A percentile compares a stretch with the other conserved stretches of the same genome.
phyloP scores from a whole-genome alignment of 2,329 filamentous ascomycete genomes.

The Colletotrichum sp. region DNA sequence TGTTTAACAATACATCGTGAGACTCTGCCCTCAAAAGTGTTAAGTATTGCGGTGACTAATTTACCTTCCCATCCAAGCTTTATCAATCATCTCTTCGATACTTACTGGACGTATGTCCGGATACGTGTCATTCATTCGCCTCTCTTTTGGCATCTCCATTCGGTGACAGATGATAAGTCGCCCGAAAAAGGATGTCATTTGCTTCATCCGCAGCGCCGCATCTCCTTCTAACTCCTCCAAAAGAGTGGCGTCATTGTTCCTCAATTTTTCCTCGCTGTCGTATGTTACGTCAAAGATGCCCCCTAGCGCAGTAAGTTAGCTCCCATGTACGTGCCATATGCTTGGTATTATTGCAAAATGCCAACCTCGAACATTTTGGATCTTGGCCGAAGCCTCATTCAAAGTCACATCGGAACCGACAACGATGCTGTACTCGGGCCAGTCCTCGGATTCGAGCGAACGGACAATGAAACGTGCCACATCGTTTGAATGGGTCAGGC shows the following conservation, averaged over 20 bases:
- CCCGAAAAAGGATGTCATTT: not conserved
- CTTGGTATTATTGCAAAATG: not conserved
- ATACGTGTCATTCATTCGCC: not conserved
- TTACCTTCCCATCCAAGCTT: not conserved
- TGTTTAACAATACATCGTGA: accelerated
- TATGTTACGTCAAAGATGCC: not conserved
- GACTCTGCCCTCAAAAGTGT: accelerated
- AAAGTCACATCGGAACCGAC: slow-evolving; percentile 46
- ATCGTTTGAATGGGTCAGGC: slow-evolving; percentile 54
- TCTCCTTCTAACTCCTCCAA: not conserved
- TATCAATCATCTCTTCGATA: not conserved
- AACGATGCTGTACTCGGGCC: slow-evolving; percentile 41
- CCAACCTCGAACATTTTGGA: not conserved
- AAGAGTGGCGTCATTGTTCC: not conserved
- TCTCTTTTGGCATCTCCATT: not conserved
- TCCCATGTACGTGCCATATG: too few relatives aligned
- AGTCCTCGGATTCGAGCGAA: slow-evolving; percentile 41
- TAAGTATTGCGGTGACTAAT: not conserved
- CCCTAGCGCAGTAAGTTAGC: not conserved
- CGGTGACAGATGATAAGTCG: not conserved
- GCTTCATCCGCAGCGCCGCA: not conserved
- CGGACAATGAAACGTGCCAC: slow-evolving; percentile 49
- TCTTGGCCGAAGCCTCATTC: slow-evolving; percentile 45
- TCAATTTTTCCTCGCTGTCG: not conserved
- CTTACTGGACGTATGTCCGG: not conserved